Conservation (phyloP, 2,329 filamentous ascomycete species). For the Cryphonectria nitschkei region DNA sequence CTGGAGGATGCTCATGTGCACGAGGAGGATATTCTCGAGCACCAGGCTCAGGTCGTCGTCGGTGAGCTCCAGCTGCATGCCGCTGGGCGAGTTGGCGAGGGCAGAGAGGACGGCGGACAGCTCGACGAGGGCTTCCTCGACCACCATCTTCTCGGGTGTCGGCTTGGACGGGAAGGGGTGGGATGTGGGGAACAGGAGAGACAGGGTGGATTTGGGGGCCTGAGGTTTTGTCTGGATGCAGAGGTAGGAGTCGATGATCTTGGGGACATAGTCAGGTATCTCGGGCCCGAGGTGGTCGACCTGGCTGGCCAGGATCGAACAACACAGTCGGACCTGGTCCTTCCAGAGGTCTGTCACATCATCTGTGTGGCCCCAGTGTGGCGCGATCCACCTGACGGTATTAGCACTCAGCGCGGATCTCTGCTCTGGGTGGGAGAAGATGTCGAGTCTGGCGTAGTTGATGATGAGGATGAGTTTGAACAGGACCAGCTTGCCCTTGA, state of each 20-base stretch:
- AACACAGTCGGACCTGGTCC: conserved; percentile 91
- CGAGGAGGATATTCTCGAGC: conserved; percentile 76
- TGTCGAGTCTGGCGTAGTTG: conserved; percentile 80
- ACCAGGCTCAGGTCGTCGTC: conserved; percentile 76
- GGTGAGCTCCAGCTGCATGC: conserved; percentile 75
- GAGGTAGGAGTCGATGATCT: conserved; percentile 87
- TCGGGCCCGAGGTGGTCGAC: conserved; percentile 77
- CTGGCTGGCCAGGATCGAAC: conserved; percentile 88
- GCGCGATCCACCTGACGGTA: conserved; percentile 87
- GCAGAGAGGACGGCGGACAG: conserved; percentile 86
- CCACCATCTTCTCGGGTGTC: conserved; percentile 62
- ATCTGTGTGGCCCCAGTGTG: conserved; percentile 83
- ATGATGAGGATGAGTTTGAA: conserved; percentile 93
- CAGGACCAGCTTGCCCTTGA: conserved; percentile 87
- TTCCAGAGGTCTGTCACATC: conserved; percentile 83
- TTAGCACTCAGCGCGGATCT: conserved; percentile 75
- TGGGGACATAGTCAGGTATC: conserved; percentile 86
- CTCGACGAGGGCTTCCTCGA: conserved; percentile 88
- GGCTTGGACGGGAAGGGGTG: conserved; percentile 85
- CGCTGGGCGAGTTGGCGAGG: conserved; percentile 72
- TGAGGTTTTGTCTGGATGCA: conserved; percentile 65
- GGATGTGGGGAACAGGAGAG: conserved; percentile 83
- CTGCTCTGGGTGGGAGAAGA: conserved; percentile 81
- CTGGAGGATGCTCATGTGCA: conserved; percentile 85
- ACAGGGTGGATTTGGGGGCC: conserved; percentile 68